These are phyloP conservation scores for Chalciporus pseudorubinellus DNA, from an alignment of 768 basidiomycete genomes.

Conservation along the genomic window DNA sequence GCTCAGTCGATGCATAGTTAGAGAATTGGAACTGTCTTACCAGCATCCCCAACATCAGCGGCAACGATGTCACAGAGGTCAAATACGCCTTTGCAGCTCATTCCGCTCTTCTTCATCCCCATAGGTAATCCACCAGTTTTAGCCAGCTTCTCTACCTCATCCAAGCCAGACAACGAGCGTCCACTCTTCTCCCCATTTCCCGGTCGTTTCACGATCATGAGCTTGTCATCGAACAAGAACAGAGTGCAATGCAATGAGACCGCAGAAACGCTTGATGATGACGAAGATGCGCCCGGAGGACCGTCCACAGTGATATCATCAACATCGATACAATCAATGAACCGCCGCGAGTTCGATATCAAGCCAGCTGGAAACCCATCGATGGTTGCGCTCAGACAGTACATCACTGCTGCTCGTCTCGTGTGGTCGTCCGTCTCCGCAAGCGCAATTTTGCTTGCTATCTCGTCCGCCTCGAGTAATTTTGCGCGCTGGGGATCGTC, in stretches of 20 bases:
- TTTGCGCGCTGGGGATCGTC: constrained; percentile 76
- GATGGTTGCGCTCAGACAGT: constrained; percentile 77
- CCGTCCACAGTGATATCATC: constrained; percentile 70
- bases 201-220: constrained; percentile 87
- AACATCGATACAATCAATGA: constrained; percentile 91
- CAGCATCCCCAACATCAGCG: constrained; percentile 81
- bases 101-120: constrained; percentile 72
- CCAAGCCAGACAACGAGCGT: constrained; percentile 67
- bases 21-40: constrained; percentile 42
- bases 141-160: constrained; percentile 71
- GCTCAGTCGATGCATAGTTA: constrained; percentile 7
- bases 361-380: constrained; percentile 89
- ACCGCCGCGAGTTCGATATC: constrained; percentile 85
- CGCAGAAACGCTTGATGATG: constrained; percentile 38
- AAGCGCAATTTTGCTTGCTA: constrained; percentile 85
- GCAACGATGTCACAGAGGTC: constrained; percentile 83
- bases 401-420: constrained; percentile 83
- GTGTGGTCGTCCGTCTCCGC: constrained; percentile 93
- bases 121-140: constrained; percentile 60
- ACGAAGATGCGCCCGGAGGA: constrained; percentile 39
- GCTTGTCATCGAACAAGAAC: constrained; percentile 92
- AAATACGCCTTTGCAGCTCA: constrained; percentile 81
- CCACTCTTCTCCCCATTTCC: constrained; percentile 75
- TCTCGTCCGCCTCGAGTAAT: constrained; percentile 79
- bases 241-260: constrained; percentile 77